These are phyloP conservation scores for Curvularia sp. DNA, from an alignment of 2,329 filamentous ascomycete genomes.

Conservation along the genomic window DNA sequence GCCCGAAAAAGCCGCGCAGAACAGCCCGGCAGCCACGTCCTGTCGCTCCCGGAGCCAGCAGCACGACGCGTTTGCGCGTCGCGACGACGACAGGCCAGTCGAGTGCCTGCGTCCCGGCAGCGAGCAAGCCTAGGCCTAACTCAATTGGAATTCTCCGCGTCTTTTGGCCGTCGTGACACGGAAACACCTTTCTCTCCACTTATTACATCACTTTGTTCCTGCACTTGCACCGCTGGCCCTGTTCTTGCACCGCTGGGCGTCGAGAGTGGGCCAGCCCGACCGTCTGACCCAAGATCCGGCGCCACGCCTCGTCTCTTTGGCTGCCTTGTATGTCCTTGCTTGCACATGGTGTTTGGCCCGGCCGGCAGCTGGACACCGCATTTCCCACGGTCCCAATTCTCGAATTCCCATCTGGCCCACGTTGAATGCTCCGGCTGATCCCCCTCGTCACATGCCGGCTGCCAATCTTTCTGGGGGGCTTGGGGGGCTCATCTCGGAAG, in stretches of 20 bases:
- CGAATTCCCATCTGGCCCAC: not conserved
- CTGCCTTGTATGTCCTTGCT: not conserved
- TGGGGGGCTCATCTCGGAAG: conserved; percentile 2
- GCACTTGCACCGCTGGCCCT: conserved; percentile 18
- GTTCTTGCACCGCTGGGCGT: conserved; percentile 12
- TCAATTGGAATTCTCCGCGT: conserved; percentile 41
- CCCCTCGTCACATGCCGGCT: conserved; percentile 6
- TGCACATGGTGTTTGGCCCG: not conserved
- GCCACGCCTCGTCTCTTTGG: conserved; percentile 4
- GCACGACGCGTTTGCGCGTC: conserved; percentile 34
- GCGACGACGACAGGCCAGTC: conserved; percentile 36
- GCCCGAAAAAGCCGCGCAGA: conserved; percentile 2
- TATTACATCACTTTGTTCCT: conserved; percentile 44
- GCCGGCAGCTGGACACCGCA: not conserved
- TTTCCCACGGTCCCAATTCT: not conserved
- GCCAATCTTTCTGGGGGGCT: conserved; percentile 10
- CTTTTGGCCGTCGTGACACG: conserved; percentile 46
- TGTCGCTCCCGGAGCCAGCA: conserved; percentile 10
- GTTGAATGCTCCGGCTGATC: not conserved
- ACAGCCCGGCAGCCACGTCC: conserved; percentile 4
- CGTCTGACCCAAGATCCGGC: conserved; percentile 19
- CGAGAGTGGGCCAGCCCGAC: conserved; percentile 26
- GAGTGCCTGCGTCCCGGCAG: conserved; percentile 48
- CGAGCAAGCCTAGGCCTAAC: conserved; percentile 47
- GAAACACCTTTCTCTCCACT: conserved; percentile 50